phyloP scores from a whole-genome alignment of 495 filamentous ascomycete species.

The Lasiosphaeria hispida region DNA sequence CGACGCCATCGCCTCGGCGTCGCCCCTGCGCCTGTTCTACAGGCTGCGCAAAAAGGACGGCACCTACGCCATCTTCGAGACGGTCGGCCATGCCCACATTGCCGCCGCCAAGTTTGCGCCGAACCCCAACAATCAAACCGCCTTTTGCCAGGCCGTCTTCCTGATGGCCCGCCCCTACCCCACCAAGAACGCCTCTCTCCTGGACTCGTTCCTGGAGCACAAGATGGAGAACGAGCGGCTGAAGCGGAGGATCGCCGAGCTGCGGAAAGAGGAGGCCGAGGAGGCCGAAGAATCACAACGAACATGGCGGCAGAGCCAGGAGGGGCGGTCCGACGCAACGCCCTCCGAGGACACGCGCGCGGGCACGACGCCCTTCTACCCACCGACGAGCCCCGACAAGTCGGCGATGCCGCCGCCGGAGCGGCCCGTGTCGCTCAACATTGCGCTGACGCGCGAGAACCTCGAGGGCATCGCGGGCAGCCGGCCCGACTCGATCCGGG shows the following conservation, averaged over 20 bases:
- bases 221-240: slow-evolving; percentile 96
- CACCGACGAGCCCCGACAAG: slow-evolving; percentile 20
- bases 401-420: slow-evolving; percentile 67
- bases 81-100: slow-evolving; percentile 88
- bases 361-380: slow-evolving; percentile 14
- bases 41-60: slow-evolving; percentile 76
- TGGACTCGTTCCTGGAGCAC: slow-evolving; percentile 95
- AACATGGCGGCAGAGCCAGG: slow-evolving; percentile 52
- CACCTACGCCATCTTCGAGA: slow-evolving; percentile 77
- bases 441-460: slow-evolving; percentile 70
- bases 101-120: slow-evolving; percentile 63
- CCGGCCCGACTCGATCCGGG: slow-evolving; percentile 68
- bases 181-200: slow-evolving; percentile 74
- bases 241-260: slow-evolving; percentile 75
- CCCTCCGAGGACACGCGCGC: slow-evolving; percentile 44
- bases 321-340: slow-evolving; percentile 52
- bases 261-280: slow-evolving; percentile 81
- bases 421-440: slow-evolving; percentile 58
- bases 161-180: slow-evolving; percentile 93
- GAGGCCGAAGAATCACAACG: slow-evolving; percentile 58
- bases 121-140: slow-evolving; percentile 59
- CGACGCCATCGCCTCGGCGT: slow-evolving; percentile 80
- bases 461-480: slow-evolving; percentile 71
- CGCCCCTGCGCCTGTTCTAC: slow-evolving; percentile 83
- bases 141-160: slow-evolving; percentile 85